These are phyloP conservation scores for Aureobasidium sp. DNA, from an alignment of 2,329 filamentous ascomycete genomes.

Conservation along the genomic window DNA sequence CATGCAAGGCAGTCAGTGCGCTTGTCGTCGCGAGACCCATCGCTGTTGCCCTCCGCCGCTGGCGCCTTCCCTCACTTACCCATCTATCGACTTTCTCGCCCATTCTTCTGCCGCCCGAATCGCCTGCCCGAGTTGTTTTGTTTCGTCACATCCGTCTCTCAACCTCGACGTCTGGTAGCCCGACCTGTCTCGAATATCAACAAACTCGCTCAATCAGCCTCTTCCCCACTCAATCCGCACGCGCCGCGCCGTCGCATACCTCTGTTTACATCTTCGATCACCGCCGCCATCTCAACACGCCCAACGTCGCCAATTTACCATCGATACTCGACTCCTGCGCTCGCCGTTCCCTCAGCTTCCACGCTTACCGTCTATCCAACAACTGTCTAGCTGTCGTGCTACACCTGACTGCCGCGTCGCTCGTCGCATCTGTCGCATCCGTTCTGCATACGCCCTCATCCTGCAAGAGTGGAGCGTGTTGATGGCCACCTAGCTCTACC, in stretches of 20 bases:
- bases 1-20: background rate
- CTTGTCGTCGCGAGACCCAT: background rate
- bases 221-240: background rate
- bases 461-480: background rate
- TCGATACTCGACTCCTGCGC: conserved; percentile 1
- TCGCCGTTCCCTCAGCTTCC: background rate
- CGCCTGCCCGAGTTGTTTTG: background rate
- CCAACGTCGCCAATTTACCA: conserved; percentile 9
- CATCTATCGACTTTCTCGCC: background rate
- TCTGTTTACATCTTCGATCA: conserved; percentile 7
- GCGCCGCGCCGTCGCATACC: background rate
- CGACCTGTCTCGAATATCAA: background rate
- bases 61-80: background rate
- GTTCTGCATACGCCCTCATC: background rate
- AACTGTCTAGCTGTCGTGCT: background rate
- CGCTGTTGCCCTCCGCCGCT: background rate
- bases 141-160: background rate
- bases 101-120: conserved; percentile 1
- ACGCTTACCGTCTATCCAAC: background rate
- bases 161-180: background rate
- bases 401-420: conserved; percentile 6
- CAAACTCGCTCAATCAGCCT: background rate
- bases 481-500: conserved; percentile 9
- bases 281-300: background rate
- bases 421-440: conserved; percentile 7